phyloP scores from a whole-genome alignment of 176 grass and related monocot genomes.

The Saccharum officinarum region DNA sequence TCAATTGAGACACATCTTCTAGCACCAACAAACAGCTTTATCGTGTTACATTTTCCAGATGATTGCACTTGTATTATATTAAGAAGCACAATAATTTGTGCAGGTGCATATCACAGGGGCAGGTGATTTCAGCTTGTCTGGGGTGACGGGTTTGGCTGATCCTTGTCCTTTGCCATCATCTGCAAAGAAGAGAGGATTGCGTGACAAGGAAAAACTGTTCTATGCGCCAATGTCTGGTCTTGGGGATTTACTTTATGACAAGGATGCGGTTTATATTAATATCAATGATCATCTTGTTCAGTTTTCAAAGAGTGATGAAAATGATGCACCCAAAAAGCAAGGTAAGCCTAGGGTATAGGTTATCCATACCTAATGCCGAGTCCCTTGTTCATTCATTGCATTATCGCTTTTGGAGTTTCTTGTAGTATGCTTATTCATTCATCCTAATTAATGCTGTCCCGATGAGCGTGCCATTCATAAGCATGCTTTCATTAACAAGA shows the following conservation, averaged over 20 bases:
- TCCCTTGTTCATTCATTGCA: not conserved
- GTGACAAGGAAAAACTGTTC: slow-evolving; percentile 96
- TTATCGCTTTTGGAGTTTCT: slow-evolving; percentile 25
- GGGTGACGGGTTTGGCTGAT: slow-evolving; percentile 81
- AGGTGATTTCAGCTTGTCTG: slow-evolving; percentile 86
- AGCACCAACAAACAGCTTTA: not conserved
- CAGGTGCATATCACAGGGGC: slow-evolving; percentile 96
- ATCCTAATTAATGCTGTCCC: not conserved
- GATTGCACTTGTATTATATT: not conserved
- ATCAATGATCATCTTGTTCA: slow-evolving; percentile 99
- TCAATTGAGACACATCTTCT: too few species aligned
- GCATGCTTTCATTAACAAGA: slow-evolving; percentile 12
- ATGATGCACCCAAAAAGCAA: slow-evolving; percentile 41
- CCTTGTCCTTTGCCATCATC: slow-evolving; percentile 94
- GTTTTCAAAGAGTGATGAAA: slow-evolving; percentile 79
- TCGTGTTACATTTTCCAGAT: not conserved
- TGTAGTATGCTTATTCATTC: slow-evolving; percentile 24
- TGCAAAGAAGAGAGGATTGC: slow-evolving; percentile 91
- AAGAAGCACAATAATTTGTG: slow-evolving; percentile 27
- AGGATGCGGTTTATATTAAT: slow-evolving; percentile 93
- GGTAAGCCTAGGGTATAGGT: slow-evolving; percentile 34
- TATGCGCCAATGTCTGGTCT: slow-evolving; percentile 99
- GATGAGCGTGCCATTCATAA: slow-evolving; percentile 9
- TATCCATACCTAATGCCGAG: not conserved
- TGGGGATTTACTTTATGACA: slow-evolving; percentile 95